Percentiles rank a stretch among this genome's conserved stretches.
These are phyloP conservation scores for Pecoramyces ruminantium DNA, from an alignment of 192 early-diverging fungal genomes.

Conservation along the genomic window DNA sequence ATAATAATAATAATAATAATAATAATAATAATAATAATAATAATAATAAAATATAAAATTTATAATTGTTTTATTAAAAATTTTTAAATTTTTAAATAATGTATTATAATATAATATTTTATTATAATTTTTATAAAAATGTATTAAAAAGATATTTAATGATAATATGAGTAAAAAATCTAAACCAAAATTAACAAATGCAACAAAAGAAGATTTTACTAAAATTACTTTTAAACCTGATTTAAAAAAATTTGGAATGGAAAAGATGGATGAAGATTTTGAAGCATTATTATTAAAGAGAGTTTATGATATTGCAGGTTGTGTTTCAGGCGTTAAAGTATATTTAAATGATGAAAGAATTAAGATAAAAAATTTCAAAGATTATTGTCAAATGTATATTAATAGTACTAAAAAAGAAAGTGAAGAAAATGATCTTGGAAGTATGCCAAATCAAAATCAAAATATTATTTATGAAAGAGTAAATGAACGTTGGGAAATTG, in stretches of 20 bases:
- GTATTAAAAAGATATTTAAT: constrained; percentile 27
- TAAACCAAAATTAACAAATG: constrained; percentile 52
- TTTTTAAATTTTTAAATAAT: too few species aligned
- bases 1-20: too few species aligned
- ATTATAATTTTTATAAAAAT: background rate
- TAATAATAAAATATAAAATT: too few species aligned
- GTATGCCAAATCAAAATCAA: constrained; percentile 7
- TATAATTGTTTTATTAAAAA: too few species aligned
- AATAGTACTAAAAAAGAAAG: constrained; percentile 7
- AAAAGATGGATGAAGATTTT: constrained; percentile 65
- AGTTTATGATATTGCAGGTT: constrained; percentile 85
- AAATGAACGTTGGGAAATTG: constrained; percentile 83
- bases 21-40: background rate
- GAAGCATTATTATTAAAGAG: constrained; percentile 78
- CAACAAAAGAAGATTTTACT: constrained; percentile 63
- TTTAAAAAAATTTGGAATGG: constrained; percentile 78
- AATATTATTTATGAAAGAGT: constrained; percentile 53
- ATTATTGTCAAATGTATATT: constrained; percentile 73
- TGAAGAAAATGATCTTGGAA: constrained; percentile 6
- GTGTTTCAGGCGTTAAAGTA: constrained; percentile 65
- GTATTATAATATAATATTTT: too few species aligned
- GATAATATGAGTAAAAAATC: constrained; percentile 79
- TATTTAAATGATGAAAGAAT: constrained; percentile 68
- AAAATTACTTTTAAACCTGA: constrained; percentile 91
- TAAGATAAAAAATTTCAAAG: constrained; percentile 73